phyloP scores from a whole-genome alignment of 306 rosid genomes.

The Trifolium fragiferum region DNA sequence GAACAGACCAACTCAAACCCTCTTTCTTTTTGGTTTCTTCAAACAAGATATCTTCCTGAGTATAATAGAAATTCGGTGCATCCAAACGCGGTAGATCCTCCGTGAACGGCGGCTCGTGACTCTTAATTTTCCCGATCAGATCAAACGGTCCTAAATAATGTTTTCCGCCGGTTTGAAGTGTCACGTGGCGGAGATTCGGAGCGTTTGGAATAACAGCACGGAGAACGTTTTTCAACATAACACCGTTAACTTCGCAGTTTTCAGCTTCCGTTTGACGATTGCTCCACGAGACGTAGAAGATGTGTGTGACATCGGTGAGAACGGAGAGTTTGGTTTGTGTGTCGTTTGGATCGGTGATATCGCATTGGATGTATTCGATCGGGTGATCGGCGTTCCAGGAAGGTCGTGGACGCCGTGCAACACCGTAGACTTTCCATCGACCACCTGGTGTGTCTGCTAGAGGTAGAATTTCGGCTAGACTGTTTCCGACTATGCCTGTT shows the following conservation, averaged over 20 bases:
- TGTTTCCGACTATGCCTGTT: conserved; percentile 77
- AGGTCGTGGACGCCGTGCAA: conserved; percentile 79
- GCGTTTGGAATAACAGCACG: conserved; percentile 64
- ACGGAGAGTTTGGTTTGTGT: conserved; percentile 60
- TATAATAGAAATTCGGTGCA: conserved; percentile 62
- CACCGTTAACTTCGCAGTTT: conserved; percentile 62
- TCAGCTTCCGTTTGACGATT: conserved; percentile 54
- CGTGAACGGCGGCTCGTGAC: conserved; percentile 66
- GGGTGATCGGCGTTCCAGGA: conserved; percentile 75
- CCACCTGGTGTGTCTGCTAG: conserved; percentile 81
- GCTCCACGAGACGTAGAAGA: conserved; percentile 70
- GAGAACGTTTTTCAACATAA: conserved; percentile 62
- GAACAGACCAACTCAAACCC: conserved; percentile 66
- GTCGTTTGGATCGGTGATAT: conserved; percentile 59
- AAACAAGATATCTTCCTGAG: conserved; percentile 52
- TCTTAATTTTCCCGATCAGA: conserved; percentile 25
- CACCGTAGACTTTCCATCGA: conserved; percentile 82
- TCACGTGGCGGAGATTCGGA: conserved; percentile 67
- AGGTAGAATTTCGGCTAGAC: conserved; percentile 83
- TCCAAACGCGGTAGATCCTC: conserved; percentile 72
- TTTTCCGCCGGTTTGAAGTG: conserved; percentile 69
- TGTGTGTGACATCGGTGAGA: conserved; percentile 67
- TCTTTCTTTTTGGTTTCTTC: conserved; percentile 58
- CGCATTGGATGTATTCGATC: conserved; percentile 71
- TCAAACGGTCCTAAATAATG: conserved; percentile 68